Evolutionary conservation across 805 yeast genomes (phyloP).

Genomic region (Metschnikowia anglica): DNA sequence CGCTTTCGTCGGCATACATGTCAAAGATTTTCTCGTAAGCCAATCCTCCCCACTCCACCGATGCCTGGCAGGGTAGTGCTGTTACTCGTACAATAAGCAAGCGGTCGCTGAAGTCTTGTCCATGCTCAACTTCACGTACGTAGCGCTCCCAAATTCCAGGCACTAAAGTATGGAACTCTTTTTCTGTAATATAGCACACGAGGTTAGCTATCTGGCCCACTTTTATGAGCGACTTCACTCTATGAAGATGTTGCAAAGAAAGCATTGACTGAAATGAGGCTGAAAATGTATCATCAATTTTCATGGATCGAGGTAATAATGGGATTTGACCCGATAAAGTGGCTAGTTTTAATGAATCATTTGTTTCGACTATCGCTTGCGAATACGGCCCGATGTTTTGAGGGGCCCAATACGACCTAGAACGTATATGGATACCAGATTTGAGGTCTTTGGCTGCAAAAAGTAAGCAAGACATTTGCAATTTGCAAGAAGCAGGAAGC

Average conservation of each 20-base stretch:
- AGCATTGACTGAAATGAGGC: constrained; percentile 42
- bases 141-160: constrained; percentile 48
- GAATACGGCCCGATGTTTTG: constrained; percentile 98
- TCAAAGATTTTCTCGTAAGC: constrained; percentile 41
- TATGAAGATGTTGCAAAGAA: constrained; percentile 72
- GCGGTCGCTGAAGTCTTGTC: constrained; percentile 23
- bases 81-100: constrained; percentile 55
- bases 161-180: constrained; percentile 28
- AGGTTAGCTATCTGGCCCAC: constrained; percentile 45
- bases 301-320: constrained; percentile 70
- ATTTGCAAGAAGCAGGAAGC: constrained; percentile 35
- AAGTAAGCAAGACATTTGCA: constrained; percentile 64
- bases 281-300: constrained; percentile 25
- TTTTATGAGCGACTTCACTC: constrained; percentile 57
- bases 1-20: constrained; percentile 42
- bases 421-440: constrained; percentile 83
- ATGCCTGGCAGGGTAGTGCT: constrained; percentile 61
- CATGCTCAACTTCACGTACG: constrained; percentile 17
- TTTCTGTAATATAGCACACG: constrained; percentile 54
- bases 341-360: constrained; percentile 44
- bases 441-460: constrained; percentile 35
- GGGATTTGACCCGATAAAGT: constrained; percentile 91
- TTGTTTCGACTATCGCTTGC: constrained; percentile 61
- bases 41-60: constrained; percentile 75
- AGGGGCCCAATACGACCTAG: constrained; percentile 97